These are phyloP conservation scores for Daphne laureola DNA, from an alignment of 441 rosid species.

Conservation along the genomic window DNA sequence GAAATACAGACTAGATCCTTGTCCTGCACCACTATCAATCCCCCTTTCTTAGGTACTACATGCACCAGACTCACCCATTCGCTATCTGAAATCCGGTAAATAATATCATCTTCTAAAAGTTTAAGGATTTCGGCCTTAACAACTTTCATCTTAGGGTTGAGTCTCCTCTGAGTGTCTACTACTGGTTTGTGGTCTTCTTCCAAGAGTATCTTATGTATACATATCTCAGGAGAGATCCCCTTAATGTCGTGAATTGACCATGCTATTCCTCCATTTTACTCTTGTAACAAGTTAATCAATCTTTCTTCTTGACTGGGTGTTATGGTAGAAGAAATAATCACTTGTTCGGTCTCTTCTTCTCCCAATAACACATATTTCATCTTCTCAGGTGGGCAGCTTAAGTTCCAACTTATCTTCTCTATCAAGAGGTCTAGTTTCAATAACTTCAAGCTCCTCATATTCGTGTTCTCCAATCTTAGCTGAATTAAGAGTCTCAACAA, in stretches of 20 bases:
- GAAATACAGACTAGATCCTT: background rate
- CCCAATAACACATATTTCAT: too few species aligned
- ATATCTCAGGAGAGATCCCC: background rate
- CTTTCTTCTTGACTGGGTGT: too few species aligned
- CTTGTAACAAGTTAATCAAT: too few species aligned
- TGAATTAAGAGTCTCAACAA: too few species aligned
- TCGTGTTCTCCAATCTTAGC: too few species aligned
- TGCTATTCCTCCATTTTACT: background rate
- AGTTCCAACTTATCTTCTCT: too few species aligned
- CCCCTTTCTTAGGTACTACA: background rate
- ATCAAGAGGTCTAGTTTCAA: too few species aligned
- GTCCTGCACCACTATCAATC: background rate
- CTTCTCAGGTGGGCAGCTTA: too few species aligned
- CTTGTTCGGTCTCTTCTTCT: too few species aligned
- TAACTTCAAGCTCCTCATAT: too few species aligned
- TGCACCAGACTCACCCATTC: background rate
- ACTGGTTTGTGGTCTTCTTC: background rate
- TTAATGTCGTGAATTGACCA: background rate
- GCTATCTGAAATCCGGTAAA: background rate
- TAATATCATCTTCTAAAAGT: background rate
- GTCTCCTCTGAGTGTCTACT: background rate
- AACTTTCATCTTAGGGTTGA: background rate
- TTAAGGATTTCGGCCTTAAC: background rate
- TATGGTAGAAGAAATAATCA: too few species aligned
- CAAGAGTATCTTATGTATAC: background rate